Conservation (phyloP, 768 basidiomycete species). For the button mushroom (Agaricus bisporus) region DNA sequence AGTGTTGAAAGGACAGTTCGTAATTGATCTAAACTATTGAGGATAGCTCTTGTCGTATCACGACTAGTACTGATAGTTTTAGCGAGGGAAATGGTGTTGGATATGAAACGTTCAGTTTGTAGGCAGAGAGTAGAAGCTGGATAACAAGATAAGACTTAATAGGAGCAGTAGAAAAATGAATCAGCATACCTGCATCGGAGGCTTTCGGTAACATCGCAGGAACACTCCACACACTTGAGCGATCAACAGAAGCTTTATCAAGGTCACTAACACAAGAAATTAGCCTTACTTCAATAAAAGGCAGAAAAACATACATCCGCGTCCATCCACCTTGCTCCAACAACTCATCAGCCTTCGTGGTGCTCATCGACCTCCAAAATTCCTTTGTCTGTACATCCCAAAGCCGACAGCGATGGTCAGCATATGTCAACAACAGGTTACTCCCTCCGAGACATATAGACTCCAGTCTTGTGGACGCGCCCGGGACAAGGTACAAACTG, state of each 20-base stretch:
- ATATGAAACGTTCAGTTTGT: slow-evolving; percentile 46
- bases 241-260: slow-evolving; percentile 14
- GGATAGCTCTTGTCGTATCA: slow-evolving; percentile 33
- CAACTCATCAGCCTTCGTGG: slow-evolving; percentile 73
- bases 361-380: slow-evolving; percentile 76
- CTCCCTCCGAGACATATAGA: slow-evolving; percentile 60
- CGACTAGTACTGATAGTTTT: slow-evolving; percentile 45
- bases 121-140: slow-evolving; percentile 45
- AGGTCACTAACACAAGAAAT: slow-evolving; percentile 15
- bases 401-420: slow-evolving; percentile 67
- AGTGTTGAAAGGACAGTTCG: slow-evolving; percentile 56
- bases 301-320: slow-evolving; percentile 46
- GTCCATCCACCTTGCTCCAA: slow-evolving; percentile 69
- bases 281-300: not conserved
- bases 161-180: not conserved
- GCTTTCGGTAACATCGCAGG: slow-evolving; percentile 13
- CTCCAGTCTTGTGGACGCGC: slow-evolving; percentile 60
- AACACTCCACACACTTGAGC: slow-evolving; percentile 21
- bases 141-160: not conserved
- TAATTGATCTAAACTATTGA: slow-evolving; percentile 47
- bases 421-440: slow-evolving; percentile 72
- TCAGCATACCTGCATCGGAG: slow-evolving; percentile 19
- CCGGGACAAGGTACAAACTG: slow-evolving; percentile 80
- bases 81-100: slow-evolving; percentile 40
- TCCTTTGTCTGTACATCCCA: slow-evolving; percentile 86